A percentile compares a stretch with the other conserved stretches of the same genome.
Conservation (phyloP, 2,329 filamentous ascomycete species). For the Phialocephala subalpina region DNA sequence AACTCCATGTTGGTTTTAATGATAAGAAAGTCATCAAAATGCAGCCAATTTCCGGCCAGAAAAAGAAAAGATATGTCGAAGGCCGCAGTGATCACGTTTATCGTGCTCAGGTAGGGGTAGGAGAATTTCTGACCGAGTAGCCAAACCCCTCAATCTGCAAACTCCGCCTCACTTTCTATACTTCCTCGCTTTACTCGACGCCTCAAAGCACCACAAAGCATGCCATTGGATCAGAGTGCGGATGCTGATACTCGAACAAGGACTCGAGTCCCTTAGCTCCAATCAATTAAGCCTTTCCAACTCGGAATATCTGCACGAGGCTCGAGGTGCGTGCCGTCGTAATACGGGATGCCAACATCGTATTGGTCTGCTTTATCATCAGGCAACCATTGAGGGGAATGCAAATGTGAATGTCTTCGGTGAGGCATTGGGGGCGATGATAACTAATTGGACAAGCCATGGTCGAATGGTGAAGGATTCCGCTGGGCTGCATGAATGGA, state of each 20-base stretch:
- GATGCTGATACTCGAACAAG: neutral
- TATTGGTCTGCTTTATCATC: neutral
- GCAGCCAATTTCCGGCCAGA: no score
- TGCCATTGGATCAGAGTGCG: neutral
- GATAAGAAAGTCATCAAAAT: no score
- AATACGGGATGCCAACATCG: neutral
- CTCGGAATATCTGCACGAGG: neutral
- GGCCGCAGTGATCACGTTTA: no score
- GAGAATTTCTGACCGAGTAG: slow-evolving; percentile 4
- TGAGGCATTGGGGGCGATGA: neutral
- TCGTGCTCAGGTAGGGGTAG: neutral
- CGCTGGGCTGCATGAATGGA: neutral
- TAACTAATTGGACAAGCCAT: neutral
- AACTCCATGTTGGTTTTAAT: no score
- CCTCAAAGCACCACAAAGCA: neutral
- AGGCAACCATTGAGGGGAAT: neutral
- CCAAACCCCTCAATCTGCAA: neutral
- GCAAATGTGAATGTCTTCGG: neutral
- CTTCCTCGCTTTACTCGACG: neutral
- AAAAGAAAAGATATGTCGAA: no score
- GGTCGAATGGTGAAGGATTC: neutral
- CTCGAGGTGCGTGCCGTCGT: slow-evolving; percentile 1
- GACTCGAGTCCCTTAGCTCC: neutral
- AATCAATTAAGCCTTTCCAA: neutral
- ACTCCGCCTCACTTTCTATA: slow-evolving; percentile 5